A percentile compares a stretch with the other conserved stretches of the same genome.
Evolutionary conservation across 495 filamentous ascomycete genomes (phyloP).

Genomic region (Daldinia grandis): DNA sequence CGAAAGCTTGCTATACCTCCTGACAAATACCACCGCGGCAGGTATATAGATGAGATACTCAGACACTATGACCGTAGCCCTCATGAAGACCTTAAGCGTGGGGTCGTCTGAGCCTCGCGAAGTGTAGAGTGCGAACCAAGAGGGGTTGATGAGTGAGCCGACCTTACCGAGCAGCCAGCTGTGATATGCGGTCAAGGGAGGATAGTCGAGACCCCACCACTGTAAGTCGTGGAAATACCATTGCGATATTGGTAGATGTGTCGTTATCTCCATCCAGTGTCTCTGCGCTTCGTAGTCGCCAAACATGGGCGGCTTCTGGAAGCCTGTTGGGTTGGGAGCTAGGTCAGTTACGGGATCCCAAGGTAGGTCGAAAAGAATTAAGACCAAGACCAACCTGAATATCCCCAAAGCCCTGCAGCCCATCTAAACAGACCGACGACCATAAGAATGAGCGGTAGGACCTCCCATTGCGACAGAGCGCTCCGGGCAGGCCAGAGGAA

Average conservation of each 20-base stretch:
- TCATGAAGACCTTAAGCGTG: slow-evolving; percentile 91
- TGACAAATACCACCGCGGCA: slow-evolving; percentile 81
- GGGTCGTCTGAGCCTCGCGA: slow-evolving; percentile 84
- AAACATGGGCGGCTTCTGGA: slow-evolving; percentile 84
- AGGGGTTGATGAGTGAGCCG: slow-evolving; percentile 77
- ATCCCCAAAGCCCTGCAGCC: slow-evolving; percentile 90
- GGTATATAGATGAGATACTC: slow-evolving; percentile 92
- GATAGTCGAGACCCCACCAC: slow-evolving; percentile 98
- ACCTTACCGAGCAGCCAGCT: slow-evolving; percentile 93
- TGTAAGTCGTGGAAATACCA: slow-evolving; percentile 98
- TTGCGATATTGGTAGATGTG: slow-evolving; percentile 83
- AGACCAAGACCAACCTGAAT: slow-evolving; percentile 71
- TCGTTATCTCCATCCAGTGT: slow-evolving; percentile 98
- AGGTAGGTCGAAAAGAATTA: background rate
- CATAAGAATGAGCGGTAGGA: slow-evolving; percentile 88
- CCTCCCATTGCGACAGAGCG: slow-evolving; percentile 89
- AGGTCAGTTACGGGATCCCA: background rate
- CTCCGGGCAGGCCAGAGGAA: slow-evolving; percentile 91
- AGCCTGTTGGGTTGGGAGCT: slow-evolving; percentile 61
- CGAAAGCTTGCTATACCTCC: slow-evolving; percentile 75
- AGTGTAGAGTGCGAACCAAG: slow-evolving; percentile 87
- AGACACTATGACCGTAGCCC: slow-evolving; percentile 85
- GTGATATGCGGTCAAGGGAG: slow-evolving; percentile 96
- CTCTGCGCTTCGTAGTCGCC: slow-evolving; percentile 97
- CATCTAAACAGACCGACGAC: slow-evolving; percentile 89